Evolutionary conservation across 345 rosid genomes (phyloP).

Genomic region (Camelina laxa): DNA sequence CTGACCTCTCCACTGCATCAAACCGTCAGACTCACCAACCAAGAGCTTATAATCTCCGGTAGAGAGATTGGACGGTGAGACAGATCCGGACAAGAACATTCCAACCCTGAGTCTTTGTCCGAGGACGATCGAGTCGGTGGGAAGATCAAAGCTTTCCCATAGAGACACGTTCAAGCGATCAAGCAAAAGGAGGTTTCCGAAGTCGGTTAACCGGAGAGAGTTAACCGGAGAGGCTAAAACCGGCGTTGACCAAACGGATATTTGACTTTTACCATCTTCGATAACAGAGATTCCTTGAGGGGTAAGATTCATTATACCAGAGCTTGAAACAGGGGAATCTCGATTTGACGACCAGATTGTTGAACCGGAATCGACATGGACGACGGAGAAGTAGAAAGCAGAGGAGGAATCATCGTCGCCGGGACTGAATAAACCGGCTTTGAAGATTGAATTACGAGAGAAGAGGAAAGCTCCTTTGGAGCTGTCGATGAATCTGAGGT

Average conservation of each 20-base stretch:
- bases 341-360: constrained; percentile 89
- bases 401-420: constrained; percentile 39
- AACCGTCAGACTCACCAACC: constrained; percentile 54
- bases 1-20: constrained; percentile 65
- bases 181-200: constrained; percentile 76
- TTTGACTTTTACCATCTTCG: constrained; percentile 51
- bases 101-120: constrained; percentile 64
- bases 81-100: constrained; percentile 53
- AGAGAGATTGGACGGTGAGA: constrained; percentile 52
- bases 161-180: constrained; percentile 62
- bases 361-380: constrained; percentile 60
- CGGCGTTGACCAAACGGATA: constrained; percentile 71
- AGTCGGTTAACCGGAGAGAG: constrained; percentile 59
- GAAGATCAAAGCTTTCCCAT: constrained; percentile 81
- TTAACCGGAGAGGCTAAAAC: constrained; percentile 54
- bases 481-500: constrained; percentile 53
- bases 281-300: constrained; percentile 57
- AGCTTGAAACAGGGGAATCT: constrained; percentile 62
- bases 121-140: constrained; percentile 74
- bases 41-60: constrained; percentile 65
- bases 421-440: constrained; percentile 68
- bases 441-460: constrained; percentile 63
- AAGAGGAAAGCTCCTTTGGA: constrained; percentile 61
- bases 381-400: constrained; percentile 68
- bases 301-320: constrained; percentile 67